These are phyloP conservation scores for Dactylellina drechsleri DNA, from an alignment of 2,329 filamentous ascomycete species.

Conservation along the genomic window DNA sequence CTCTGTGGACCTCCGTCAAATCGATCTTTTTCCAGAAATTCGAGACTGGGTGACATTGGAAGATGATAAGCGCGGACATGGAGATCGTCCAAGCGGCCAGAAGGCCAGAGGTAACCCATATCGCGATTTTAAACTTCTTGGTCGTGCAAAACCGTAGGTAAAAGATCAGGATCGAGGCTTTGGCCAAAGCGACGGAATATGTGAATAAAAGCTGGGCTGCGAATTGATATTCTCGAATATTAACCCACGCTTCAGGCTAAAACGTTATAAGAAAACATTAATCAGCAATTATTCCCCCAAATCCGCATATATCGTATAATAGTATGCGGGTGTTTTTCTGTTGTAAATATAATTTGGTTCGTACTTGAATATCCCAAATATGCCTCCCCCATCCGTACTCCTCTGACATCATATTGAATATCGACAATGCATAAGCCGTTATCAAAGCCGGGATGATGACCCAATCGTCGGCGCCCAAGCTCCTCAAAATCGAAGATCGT, in stretches of 20 bases:
- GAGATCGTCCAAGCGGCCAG: conserved; percentile 38
- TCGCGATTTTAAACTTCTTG: conserved; percentile 39
- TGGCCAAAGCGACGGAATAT: conserved; percentile 50
- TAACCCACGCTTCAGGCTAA: conserved; percentile 42
- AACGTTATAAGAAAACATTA: neutral
- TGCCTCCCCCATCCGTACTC: conserved; percentile 53
- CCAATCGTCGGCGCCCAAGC: conserved; percentile 47
- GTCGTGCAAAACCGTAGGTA: conserved; percentile 53
- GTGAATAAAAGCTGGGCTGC: conserved; percentile 45
- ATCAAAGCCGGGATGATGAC: conserved; percentile 47
- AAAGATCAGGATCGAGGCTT: conserved; percentile 49
- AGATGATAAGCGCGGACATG: conserved; percentile 51
- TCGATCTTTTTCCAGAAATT: conserved; percentile 52
- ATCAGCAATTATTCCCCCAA: too few relatives aligned
- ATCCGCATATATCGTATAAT: too few relatives aligned
- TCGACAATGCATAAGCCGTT: conserved; percentile 47
- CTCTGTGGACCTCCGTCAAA: conserved; percentile 26
- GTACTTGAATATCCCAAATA: conserved; percentile 52
- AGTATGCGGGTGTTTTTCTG: too few relatives aligned
- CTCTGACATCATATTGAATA: conserved; percentile 47
- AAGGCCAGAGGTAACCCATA: conserved; percentile 43
- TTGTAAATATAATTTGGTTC: neutral
- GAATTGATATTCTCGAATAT: conserved; percentile 51
- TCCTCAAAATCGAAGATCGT: conserved; percentile 49
- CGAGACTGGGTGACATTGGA: conserved; percentile 48